Evolutionary conservation across 805 yeast genomes (phyloP), one percentile per base, ranked within the genome.

Genomic region (Torulaspora franciscae): DNA sequence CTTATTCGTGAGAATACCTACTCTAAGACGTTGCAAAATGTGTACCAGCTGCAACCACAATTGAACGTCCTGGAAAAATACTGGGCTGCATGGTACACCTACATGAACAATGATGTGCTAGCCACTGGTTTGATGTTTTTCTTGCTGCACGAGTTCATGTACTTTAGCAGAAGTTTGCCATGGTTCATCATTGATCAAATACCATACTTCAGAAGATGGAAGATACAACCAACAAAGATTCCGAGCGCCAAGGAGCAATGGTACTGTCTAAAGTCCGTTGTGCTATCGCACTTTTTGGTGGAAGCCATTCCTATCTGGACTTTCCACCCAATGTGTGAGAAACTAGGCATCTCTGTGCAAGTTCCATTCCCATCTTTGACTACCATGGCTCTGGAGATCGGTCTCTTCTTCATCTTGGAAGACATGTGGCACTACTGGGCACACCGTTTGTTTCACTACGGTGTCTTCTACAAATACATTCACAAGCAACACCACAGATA

Each of bases 401-500:
- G 78, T 14, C 57, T 87, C 11, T 87, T 91, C 70, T 91, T 91
- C 66, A 75, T 86, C 35, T 67, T 85, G 51, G 99, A 91, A 70
- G 99, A 91, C 65, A 73, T 86, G 52, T 93, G 97, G 98, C 99
- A 91, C 69, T 91, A 91, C 74, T 85, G 93, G 85, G 83, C 85
- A 65, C 99, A 91, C 69, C 81, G 98, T 60, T 76, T 82, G 30
- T 81, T 91, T 67, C 99, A 91, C 67, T 78, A 81, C 64, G 95
- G 95, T 43, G 75, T 80, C 49, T 85, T 93, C 65, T 91, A 91
- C 79, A 88, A 85, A 71, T 79, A 83, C 66, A 87, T 91, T 57
- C 99, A 91, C 75, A 91, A 91, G 72, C 96, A 89, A 74, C 99
- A 91, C 69, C 99, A 91, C 72, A 82, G 90, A 67, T 91, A 90